Base-by-base conservation (phyloP, 768 basidiomycete genomes). In the Agrocybe pediades region DNA sequence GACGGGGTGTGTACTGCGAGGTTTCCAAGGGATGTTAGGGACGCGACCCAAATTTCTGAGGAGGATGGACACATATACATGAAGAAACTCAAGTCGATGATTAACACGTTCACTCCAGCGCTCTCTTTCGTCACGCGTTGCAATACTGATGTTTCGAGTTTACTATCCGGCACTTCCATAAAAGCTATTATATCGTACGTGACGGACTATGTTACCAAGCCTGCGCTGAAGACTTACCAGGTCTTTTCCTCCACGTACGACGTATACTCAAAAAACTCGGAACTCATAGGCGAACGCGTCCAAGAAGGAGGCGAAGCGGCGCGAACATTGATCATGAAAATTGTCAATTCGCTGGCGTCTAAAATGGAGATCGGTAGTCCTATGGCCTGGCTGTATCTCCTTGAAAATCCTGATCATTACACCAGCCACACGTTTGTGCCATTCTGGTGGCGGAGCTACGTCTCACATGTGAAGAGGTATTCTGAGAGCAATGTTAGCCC, bases 101-200 rank as follows among this genome's bases (percentile, higher is more conserved):
- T 45, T 11, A 45, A 45, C 26, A 45, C 43, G 3, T 45, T 45
- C 25, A 36, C 43, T 2, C 21, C 2, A 3, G 3, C 21, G 2
- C 21, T 45, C 8, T 20, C 43, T 5, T 45, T 24, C 11, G 11
- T 45, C 2, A 20, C 21, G 2, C 9, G 43, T 7, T 24, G 19
- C 3, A 45, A 45, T 26, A 24, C 43, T 15, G 46, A 46, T 46
- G 46, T 46, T 8, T 4, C 26, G 5, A 46, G 46, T 47, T 47
- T 74, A 2, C 42, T 67, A 8, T 73, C 70, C 3, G 70, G 73
- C 0, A 73, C 70, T 2, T 60, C 68, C 1, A 57, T 75, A 1
- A 70, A 72, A 27, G 67, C 69, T 9, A 58, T 71, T 2, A 56
- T 72, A 0, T 62, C 65, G 6, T 74, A 75, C 62, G 61, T 74